A percentile compares a stretch with the other conserved stretches of the same genome.
phyloP scores from a whole-genome alignment of 2,329 filamentous ascomycete genomes.

The Fusarium sp. region DNA sequence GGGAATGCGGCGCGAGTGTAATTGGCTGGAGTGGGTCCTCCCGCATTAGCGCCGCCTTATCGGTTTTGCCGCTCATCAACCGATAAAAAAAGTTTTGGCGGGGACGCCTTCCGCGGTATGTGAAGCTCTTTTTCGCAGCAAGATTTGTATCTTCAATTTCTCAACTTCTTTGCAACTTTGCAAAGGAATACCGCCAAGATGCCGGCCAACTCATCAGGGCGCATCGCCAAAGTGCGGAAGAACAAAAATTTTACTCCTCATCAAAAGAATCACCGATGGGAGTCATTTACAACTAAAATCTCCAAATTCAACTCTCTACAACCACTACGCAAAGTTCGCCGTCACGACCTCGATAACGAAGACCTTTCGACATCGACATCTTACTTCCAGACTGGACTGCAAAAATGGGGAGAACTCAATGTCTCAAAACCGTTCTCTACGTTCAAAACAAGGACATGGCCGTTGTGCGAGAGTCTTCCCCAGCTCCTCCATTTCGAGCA shows the following conservation, averaged over 20 bases:
- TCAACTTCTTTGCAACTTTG: constrained; percentile 41
- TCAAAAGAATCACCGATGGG: constrained; percentile 88
- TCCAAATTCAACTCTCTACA: constrained; percentile 90
- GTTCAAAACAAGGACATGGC: constrained; percentile 81
- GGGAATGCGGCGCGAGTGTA: constrained; percentile 50
- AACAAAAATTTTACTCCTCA: constrained; percentile 78
- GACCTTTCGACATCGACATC: constrained; percentile 83
- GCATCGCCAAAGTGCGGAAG: constrained; percentile 77
- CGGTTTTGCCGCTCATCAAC: constrained; percentile 53
- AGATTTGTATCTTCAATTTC: constrained; percentile 40
- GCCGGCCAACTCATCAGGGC: constrained; percentile 73
- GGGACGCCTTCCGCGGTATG: constrained; percentile 44
- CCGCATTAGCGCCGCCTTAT: constrained; percentile 50
- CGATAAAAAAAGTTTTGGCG: constrained; percentile 54
- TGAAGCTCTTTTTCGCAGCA: constrained; percentile 44
- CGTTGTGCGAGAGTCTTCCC: constrained; percentile 88
- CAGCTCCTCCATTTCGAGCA: constrained; percentile 93
- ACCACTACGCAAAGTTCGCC: constrained; percentile 89
- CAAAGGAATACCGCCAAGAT: constrained; percentile 61
- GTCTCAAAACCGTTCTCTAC: constrained; percentile 82
- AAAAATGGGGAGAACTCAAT: constrained; percentile 94
- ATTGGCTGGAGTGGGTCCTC: constrained; percentile 51
- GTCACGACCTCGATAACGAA: constrained; percentile 84
- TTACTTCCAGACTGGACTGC: constrained; percentile 84
- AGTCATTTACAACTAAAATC: constrained; percentile 91